Evolutionary conservation across 176 grass and related monocot species (phyloP).

Genomic region (Oryza australiensis): DNA sequence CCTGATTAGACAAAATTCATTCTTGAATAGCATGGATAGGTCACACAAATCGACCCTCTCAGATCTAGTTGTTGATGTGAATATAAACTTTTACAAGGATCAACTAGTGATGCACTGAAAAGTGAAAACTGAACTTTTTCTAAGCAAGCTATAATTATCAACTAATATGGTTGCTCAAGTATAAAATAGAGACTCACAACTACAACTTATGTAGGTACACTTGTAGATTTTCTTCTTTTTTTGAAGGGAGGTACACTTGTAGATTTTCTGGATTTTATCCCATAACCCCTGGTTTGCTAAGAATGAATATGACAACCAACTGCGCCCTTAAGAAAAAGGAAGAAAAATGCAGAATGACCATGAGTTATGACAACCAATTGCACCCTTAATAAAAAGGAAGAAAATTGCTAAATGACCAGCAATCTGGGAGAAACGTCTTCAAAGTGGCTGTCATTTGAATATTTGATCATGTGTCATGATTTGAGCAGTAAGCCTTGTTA

Average conservation of each 20-base stretch:
- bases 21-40: slow-evolving; percentile 14
- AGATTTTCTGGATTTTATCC: background rate
- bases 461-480: background rate
- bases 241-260: too few species aligned
- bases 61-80: background rate
- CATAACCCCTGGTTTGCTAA: background rate
- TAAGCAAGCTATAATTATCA: background rate
- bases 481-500: background rate
- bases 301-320: background rate
- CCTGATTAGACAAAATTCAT: background rate
- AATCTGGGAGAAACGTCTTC: background rate
- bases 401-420: background rate
- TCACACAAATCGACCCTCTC: background rate
- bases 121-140: background rate
- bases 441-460: background rate
- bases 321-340: background rate
- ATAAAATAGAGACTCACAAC: background rate
- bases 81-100: background rate
- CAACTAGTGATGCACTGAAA: background rate
- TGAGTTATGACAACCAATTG: background rate
- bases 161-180: background rate
- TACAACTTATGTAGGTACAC: background rate
- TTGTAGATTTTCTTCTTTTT: too few species aligned
- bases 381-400: background rate
- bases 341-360: background rate